Evolutionary conservation across 148 eudicot genomes (phyloP), one percentile per base, ranked within the genome.

Genomic region (Selenicereus undatus): DNA sequence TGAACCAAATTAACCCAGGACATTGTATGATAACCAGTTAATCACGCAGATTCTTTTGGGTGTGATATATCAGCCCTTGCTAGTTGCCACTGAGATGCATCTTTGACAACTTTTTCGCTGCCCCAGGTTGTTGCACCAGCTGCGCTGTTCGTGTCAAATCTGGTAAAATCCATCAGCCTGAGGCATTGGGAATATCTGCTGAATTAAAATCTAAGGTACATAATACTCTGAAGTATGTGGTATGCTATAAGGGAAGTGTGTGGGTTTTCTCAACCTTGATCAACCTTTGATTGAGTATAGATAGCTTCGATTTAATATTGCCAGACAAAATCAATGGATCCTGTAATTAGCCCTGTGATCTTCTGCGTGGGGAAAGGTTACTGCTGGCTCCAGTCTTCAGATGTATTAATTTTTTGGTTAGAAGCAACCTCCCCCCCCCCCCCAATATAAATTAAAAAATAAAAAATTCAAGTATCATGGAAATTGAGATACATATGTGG

Each of bases 101-200:
- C 3, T 56, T 14, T 56, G 71, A 48, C 14, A 30, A 76, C 26
- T 22, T 22, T 74, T 69, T 32, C 62, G 52, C 42, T 75, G 72
- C 81, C 81, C 60, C 93, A 95, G 99, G 99, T 82, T 93, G 99
- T 88, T 95, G 97, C 87, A 93, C 97, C 76, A 95, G 99, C 82
- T 95, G 97, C 87, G 97, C 97, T 73, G 97, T 95, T 68, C 97
- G 97, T 71, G 83, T 95, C 72, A 95, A 95, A 85, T 93, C 97
- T 73, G 99, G 98, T 74, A 62, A 91, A 79, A 86, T 95, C 56
- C 91, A 92, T 83, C 99, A 95, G 83, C 99, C 94, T 71, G 97
- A 95, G 85, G 97, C 98, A 42, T 81, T 93, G 65, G 96, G 98
- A 68, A 95, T 95, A 86, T 95, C 98, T 87, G 91, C 97, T 70